Percentiles rank a stretch among this genome's conserved stretches.
Conservation (phyloP, 768 basidiomycete genomes). For the Rhodotorula taiwanensis region DNA sequence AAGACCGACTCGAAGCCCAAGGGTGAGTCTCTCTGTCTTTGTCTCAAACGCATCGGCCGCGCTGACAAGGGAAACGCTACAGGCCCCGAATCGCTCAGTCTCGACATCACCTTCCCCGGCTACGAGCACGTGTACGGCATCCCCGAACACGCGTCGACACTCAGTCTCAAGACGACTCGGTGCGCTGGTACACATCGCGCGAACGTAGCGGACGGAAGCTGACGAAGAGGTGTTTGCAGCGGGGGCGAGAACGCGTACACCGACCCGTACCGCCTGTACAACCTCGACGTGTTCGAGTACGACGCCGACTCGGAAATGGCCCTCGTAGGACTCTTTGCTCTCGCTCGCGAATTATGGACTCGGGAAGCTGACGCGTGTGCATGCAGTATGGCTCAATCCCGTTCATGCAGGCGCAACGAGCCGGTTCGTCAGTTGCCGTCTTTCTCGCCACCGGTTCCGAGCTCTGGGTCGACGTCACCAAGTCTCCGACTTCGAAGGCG, state of each 20-base stretch:
- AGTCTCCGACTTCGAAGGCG: constrained; percentile 49
- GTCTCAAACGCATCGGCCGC: too few species aligned
- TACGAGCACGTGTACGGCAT: constrained; percentile 91
- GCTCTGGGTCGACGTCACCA: constrained; percentile 87
- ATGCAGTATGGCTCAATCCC: constrained; percentile 85
- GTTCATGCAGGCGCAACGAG: constrained; percentile 87
- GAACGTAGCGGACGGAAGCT: too few species aligned
- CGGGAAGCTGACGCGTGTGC: too few species aligned
- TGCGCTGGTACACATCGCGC: too few species aligned
- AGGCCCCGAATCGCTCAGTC: constrained; percentile 90
- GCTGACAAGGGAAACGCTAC: too few species aligned
- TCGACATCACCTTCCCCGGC: constrained; percentile 89
- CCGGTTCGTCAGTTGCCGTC: constrained; percentile 77
- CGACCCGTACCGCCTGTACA: constrained; percentile 92
- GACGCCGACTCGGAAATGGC: constrained; percentile 53
- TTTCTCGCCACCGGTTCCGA: constrained; percentile 84
- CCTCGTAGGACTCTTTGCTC: constrained; percentile 15
- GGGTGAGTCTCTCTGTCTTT: constrained; percentile 54
- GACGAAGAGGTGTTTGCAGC: constrained; percentile 42
- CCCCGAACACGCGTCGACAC: constrained; percentile 85
- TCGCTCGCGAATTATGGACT: constrained; percentile 50
- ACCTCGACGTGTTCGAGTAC: constrained; percentile 95
- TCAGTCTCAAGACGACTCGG: constrained; percentile 76
- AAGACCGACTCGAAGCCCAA: constrained; percentile 95
- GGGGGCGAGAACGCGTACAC: constrained; percentile 68